Evolutionary conservation across 108 stramenopile species (phyloP).

Genomic region (Conticribra weissflogii): DNA sequence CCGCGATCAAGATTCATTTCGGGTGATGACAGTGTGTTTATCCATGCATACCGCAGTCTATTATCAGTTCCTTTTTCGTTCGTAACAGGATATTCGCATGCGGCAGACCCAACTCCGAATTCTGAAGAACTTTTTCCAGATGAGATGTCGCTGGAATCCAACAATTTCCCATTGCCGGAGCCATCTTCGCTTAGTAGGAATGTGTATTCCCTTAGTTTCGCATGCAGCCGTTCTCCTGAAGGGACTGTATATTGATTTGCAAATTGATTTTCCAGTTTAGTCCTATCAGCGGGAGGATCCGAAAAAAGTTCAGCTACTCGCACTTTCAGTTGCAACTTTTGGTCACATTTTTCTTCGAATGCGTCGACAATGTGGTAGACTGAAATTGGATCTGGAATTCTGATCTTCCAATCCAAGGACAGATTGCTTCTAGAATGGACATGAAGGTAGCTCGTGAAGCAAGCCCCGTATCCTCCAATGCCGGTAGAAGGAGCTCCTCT

Average conservation of each 20-base stretch:
- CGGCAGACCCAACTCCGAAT: constrained; percentile 21
- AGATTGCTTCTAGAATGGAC: constrained; percentile 9
- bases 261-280: constrained; percentile 32
- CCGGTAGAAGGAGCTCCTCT: background rate
- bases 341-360: constrained; percentile 17
- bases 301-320: constrained; percentile 25
- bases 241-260: constrained; percentile 32
- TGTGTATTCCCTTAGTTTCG: constrained; percentile 29
- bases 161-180: constrained; percentile 8
- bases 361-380: constrained; percentile 26
- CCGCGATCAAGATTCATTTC: background rate
- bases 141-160: constrained; percentile 11
- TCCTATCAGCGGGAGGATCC: constrained; percentile 14
- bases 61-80: background rate
- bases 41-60: constrained; percentile 27
- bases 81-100: constrained; percentile 10
- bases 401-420: constrained; percentile 8
- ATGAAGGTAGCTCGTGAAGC: constrained; percentile 7
- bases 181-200: constrained; percentile 13
- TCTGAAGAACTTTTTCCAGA: constrained; percentile 18
- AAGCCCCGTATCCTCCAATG: background rate
- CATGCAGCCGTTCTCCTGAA: background rate
- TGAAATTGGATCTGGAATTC: constrained; percentile 14
- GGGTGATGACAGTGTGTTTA: constrained; percentile 20
- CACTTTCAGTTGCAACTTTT: constrained; percentile 7